phyloP scores from a whole-genome alignment of 2,329 filamentous ascomycete species.

The Bipolaris cookei region DNA sequence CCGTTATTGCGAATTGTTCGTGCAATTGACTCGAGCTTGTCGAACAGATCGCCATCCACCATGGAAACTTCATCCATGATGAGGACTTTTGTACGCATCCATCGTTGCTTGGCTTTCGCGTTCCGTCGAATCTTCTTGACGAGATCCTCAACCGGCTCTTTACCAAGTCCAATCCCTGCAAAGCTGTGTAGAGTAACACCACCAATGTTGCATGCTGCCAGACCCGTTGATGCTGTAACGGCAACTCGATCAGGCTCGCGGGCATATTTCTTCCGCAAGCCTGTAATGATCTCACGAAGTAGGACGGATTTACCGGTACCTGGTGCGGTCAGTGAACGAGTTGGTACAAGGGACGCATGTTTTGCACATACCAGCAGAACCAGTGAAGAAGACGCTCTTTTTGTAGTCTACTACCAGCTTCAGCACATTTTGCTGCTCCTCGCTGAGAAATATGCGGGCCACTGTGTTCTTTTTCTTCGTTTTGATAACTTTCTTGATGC shows the following conservation, averaged over 20 bases:
- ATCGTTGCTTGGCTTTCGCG: slow-evolving; percentile 83
- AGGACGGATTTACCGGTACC: slow-evolving; percentile 95
- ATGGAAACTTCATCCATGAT: slow-evolving; percentile 97
- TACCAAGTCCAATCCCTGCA: slow-evolving; percentile 91
- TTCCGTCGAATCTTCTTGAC: slow-evolving; percentile 92
- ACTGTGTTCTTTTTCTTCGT: slow-evolving; percentile 54
- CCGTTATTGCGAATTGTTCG: slow-evolving; percentile 87
- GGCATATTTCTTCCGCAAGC: slow-evolving; percentile 76
- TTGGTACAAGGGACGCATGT: background rate
- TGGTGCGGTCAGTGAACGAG: slow-evolving; percentile 23
- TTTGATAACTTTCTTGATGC: slow-evolving; percentile 54
- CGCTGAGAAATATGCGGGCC: slow-evolving; percentile 74
- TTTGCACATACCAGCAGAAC: slow-evolving; percentile 71
- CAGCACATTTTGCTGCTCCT: slow-evolving; percentile 84
- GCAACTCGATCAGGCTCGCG: slow-evolving; percentile 84
- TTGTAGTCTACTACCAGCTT: slow-evolving; percentile 79
- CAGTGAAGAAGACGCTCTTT: slow-evolving; percentile 96
- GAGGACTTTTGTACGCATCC: slow-evolving; percentile 85
- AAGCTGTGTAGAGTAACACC: slow-evolving; percentile 97
- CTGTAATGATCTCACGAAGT: slow-evolving; percentile 86
- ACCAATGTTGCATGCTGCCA: slow-evolving; percentile 96
- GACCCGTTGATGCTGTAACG: slow-evolving; percentile 91
- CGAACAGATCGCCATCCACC: slow-evolving; percentile 96
- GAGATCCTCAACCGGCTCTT: slow-evolving; percentile 79
- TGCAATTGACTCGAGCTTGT: slow-evolving; percentile 91